Percentiles rank a stretch among this genome's conserved stretches.
Evolutionary conservation across 345 rosid genomes (phyloP).

Genomic region (Ricinus communis): DNA sequence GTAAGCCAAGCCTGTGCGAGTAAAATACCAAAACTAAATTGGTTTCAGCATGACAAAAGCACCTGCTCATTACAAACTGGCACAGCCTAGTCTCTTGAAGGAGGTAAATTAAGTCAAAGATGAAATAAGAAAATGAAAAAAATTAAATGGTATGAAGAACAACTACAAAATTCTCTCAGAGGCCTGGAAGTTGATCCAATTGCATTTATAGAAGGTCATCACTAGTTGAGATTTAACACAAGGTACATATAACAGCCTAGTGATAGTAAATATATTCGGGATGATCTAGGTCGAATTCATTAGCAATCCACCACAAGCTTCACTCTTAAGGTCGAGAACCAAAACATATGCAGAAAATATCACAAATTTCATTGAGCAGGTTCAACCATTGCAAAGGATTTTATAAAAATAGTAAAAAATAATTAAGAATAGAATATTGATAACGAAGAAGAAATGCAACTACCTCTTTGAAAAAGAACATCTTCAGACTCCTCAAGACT

Average conservation of each 20-base stretch:
- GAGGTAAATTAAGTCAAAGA: neutral
- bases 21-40: neutral
- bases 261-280: neutral
- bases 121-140: no score
- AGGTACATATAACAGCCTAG: no score
- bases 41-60: neutral
- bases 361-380: no score
- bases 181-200: no score
- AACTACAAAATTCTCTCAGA: no score
- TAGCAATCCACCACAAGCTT: neutral
- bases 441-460: slow-evolving; percentile 15
- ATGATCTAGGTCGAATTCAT: neutral
- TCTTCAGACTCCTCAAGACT: slow-evolving; percentile 97
- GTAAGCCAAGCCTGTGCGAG: slow-evolving; percentile 34
- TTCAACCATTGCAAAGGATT: neutral
- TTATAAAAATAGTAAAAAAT: neutral
- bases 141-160: no score
- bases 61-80: neutral
- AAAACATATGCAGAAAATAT: neutral
- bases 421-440: neutral
- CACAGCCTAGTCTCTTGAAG: neutral
- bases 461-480: slow-evolving; percentile 98
- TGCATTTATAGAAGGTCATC: no score
- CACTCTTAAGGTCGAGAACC: neutral
- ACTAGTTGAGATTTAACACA: no score